Evolutionary conservation across 1,139 yeast species (phyloP).

Genomic region (Candida sojae): DNA sequence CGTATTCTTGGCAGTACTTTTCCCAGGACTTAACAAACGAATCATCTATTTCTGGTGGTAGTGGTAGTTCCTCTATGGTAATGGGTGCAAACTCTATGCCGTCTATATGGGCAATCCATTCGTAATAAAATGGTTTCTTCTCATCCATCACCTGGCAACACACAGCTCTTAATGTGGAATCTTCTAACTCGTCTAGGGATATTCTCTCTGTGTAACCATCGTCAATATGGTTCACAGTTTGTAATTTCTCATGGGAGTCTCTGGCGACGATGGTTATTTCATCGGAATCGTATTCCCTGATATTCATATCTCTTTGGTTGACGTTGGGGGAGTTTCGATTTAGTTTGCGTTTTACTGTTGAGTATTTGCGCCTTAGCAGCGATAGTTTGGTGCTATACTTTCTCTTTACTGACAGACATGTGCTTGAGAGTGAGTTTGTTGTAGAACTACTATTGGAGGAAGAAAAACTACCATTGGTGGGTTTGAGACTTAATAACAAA

Average conservation of each 20-base stretch:
- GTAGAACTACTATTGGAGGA: neutral
- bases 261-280: constrained; percentile 8
- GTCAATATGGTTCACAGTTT: neutral
- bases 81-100: neutral
- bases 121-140: neutral
- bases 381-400: neutral
- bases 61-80: neutral
- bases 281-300: constrained; percentile 3
- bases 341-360: neutral
- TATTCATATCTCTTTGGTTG: neutral
- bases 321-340: neutral
- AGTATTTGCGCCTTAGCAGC: neutral
- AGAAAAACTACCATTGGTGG: neutral
- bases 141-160: neutral
- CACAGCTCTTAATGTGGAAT: neutral
- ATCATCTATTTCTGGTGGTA: constrained; percentile 1
- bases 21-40: neutral
- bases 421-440: neutral
- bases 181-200: constrained; percentile 5
- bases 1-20: neutral
- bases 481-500: neutral
- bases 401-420: neutral
- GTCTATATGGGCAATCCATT: neutral
- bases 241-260: neutral
- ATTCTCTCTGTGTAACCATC: constrained; percentile 1